Evolutionary conservation across 176 grass and related monocot species (phyloP), one percentile per base, ranked within the genome.

Genomic region (Typha latifolia): DNA sequence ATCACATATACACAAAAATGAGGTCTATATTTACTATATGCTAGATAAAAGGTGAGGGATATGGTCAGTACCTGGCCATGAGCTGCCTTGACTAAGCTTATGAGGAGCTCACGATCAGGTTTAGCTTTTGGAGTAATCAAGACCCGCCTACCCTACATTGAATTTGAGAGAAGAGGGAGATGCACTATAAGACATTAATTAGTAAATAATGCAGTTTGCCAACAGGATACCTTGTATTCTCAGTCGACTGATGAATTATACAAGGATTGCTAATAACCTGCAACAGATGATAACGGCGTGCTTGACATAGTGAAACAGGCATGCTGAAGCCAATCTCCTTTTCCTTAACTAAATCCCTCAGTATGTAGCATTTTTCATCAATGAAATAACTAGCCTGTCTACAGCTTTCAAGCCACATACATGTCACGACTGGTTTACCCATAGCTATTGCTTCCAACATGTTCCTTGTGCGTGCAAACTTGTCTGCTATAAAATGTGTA

Each of bases 391-490:
- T 84, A 57, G 87, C 82, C 65, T 81, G 77, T 69, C 83, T 71
- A 53, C 92, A 96, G 50, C 71, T 80, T 86, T 96, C 85, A 68
- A 96, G 92, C 92, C 92, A 96, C 74, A 73, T 76, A 21, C 83
- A 74, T 49, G 82, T 91, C 63, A 96, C 80, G 9, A 96, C 74
- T 48, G 63, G 84, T 62, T 91, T 96, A 77, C 92, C 92, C 32
- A 82, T 61, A 56, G 92, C 63, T 61, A 96, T 86, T 82, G 92
- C 87, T 82, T 96, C 87, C 62, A 96, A 78, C 82, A 96, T 88
- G 63, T 96, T 91, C 85, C 52, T 88, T 80, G 92, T 96, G 59
- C 92, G 84, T 70, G 70, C 77, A 81, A 96, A 96, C 71, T 84
- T 74, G 78, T 91, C 71, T 29, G 82, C 72, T 16, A 96, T 80